These are phyloP conservation scores for Torulaspora franciscae DNA, from an alignment of 805 yeast genomes.

Conservation along the genomic window DNA sequence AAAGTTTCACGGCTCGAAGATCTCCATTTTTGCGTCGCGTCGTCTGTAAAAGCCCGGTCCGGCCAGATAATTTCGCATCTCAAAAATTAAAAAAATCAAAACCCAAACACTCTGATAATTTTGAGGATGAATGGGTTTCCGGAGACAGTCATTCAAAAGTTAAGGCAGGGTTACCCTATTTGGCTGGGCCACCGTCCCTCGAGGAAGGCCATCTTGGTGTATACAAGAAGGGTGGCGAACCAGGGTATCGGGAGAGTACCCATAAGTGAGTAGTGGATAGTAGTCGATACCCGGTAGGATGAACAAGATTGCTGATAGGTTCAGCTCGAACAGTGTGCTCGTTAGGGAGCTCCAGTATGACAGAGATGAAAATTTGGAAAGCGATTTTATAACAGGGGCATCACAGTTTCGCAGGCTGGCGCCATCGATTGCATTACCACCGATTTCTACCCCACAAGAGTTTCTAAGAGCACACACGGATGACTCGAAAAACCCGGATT, in stretches of 20 bases:
- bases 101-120: neutral
- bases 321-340: constrained; percentile 22
- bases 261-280: neutral
- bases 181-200: too few relatives aligned
- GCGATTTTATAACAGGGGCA: constrained; percentile 36
- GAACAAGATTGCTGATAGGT: constrained; percentile 36
- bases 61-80: neutral
- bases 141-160: neutral
- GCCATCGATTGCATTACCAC: constrained; percentile 70
- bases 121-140: neutral
- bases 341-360: constrained; percentile 30
- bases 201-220: neutral
- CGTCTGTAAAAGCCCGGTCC: neutral
- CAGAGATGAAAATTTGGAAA: constrained; percentile 31
- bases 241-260: neutral
- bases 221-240: constrained; percentile 9
- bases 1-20: neutral
- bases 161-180: neutral
- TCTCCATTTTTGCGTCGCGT: neutral
- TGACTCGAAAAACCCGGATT: constrained; percentile 86
- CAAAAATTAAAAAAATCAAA: neutral
- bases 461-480: constrained; percentile 97
- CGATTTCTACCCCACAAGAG: constrained; percentile 82
- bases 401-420: constrained; percentile 35
- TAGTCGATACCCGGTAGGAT: constrained; percentile 10